Evolutionary conservation across 1,284 basidiomycete species (phyloP).

Genomic region (Cerrena zonata): DNA sequence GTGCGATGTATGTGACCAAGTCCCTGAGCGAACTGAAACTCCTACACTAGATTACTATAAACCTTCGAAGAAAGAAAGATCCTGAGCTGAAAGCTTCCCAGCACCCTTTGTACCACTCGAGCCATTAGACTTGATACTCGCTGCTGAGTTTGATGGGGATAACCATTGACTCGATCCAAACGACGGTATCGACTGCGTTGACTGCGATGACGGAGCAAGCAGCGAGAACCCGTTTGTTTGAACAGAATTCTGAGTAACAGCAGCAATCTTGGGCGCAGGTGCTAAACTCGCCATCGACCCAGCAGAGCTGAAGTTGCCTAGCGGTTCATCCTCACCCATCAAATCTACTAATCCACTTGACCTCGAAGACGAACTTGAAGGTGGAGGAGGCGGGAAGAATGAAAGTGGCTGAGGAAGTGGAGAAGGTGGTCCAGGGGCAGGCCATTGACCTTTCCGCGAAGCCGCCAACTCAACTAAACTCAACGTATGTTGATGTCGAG

Average conservation of each 20-base stretch:
- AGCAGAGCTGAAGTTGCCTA: conserved; percentile 11
- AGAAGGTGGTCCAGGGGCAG: conserved; percentile 55
- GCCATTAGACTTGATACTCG: neutral
- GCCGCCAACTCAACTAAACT: conserved; percentile 52
- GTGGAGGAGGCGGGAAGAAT: conserved; percentile 23
- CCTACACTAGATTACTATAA: conserved; percentile 30
- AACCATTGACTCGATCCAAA: conserved; percentile 6
- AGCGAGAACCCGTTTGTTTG: neutral
- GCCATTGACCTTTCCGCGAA: conserved; percentile 51
- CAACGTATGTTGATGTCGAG: conserved; percentile 44
- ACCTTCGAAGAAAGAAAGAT: conserved; percentile 72
- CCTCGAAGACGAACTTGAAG: conserved; percentile 1
- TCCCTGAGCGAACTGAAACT: neutral
- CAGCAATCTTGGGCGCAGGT: conserved; percentile 5
- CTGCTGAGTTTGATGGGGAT: neutral
- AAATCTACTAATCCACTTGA: conserved; percentile 13
- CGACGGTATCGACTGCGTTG: conserved; percentile 2
- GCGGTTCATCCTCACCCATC: conserved; percentile 21
- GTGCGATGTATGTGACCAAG: too few relatives aligned
- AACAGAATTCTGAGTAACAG: conserved; percentile 1
- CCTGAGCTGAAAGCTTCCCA: conserved; percentile 59
- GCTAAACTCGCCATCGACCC: neutral
- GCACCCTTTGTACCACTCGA: neutral
- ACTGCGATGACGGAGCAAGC: conserved; percentile 1
- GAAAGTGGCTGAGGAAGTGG: conserved; percentile 42